These are phyloP conservation scores for Blastobotrys chiropterorum DNA, from an alignment of 805 yeast species.

Conservation along the genomic window DNA sequence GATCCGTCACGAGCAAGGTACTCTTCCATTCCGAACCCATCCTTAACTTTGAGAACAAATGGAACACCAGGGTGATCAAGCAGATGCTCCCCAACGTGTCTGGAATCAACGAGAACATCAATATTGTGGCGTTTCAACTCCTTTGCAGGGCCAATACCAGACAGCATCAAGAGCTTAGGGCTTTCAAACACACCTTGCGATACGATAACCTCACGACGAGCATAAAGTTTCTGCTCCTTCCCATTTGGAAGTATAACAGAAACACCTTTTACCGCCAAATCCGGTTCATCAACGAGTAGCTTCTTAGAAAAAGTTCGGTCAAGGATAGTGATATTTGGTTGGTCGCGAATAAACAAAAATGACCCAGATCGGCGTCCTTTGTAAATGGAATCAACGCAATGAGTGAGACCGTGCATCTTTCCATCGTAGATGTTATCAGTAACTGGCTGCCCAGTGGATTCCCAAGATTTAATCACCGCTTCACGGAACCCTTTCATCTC, in stretches of 20 bases:
- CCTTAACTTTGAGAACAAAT: slow-evolving; percentile 24
- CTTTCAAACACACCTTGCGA: slow-evolving; percentile 31
- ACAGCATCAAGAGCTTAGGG: slow-evolving; percentile 30
- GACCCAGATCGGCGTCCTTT: slow-evolving; percentile 24
- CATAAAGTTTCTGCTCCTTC: slow-evolving; percentile 22
- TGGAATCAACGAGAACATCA: slow-evolving; percentile 25
- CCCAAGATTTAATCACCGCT: slow-evolving; percentile 15
- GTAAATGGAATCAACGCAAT: slow-evolving; percentile 24
- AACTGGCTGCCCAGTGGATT: slow-evolving; percentile 19
- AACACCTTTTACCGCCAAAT: slow-evolving; percentile 22
- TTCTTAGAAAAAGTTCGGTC: slow-evolving; percentile 12
- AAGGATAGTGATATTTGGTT: slow-evolving; percentile 25
- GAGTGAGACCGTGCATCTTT: slow-evolving; percentile 20
- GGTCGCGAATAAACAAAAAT: slow-evolving; percentile 17
- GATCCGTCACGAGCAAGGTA: slow-evolving; percentile 21
- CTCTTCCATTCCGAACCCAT: slow-evolving; percentile 23
- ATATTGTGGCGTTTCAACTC: slow-evolving; percentile 27
- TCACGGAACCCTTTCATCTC: slow-evolving; percentile 20
- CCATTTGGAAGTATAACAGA: slow-evolving; percentile 24
- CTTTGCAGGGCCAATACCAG: slow-evolving; percentile 29
- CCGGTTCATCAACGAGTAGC: slow-evolving; percentile 22
- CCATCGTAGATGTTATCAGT: slow-evolving; percentile 24
- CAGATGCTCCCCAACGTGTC: slow-evolving; percentile 31
- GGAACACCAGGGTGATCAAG: slow-evolving; percentile 32
- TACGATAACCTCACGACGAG: slow-evolving; percentile 27